A percentile compares a stretch with the other conserved stretches of the same genome.
Evolutionary conservation across 257 asterid genomes (phyloP).

Genomic region (Fraxinus excelsior): DNA sequence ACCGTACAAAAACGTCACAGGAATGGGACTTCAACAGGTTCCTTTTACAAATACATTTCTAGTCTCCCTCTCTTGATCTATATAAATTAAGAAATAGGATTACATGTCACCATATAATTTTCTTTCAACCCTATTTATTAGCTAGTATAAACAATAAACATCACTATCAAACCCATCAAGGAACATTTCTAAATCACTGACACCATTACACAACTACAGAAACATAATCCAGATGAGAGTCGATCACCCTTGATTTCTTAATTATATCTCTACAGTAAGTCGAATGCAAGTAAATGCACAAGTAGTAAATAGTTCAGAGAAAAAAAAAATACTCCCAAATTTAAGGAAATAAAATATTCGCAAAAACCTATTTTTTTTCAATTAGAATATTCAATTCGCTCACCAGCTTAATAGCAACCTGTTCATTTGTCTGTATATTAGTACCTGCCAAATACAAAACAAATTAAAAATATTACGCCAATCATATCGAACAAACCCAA

Average conservation of each 20-base stretch:
- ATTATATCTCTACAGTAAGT: neutral
- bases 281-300: neutral
- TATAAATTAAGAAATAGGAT: neutral
- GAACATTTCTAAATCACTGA: neutral
- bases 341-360: neutral
- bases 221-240: neutral
- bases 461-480: neutral
- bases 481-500: neutral
- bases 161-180: neutral
- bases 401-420: slow-evolving; percentile 67
- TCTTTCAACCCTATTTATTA: neutral
- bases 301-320: neutral
- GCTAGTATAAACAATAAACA: neutral
- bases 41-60: neutral
- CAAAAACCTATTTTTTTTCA: neutral
- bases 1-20: neutral
- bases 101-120: neutral
- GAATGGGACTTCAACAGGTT: neutral
- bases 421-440: slow-evolving; percentile 70
- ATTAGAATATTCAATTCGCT: slow-evolving; percentile 11
- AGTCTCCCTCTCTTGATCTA: neutral
- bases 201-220: neutral
- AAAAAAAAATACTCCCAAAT: neutral
- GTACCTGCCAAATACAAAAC: slow-evolving; percentile 40
- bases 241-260: neutral